Base-by-base conservation (phyloP, 2,329 filamentous ascomycete genomes). In the Lasiodiplodia sp. region DNA sequence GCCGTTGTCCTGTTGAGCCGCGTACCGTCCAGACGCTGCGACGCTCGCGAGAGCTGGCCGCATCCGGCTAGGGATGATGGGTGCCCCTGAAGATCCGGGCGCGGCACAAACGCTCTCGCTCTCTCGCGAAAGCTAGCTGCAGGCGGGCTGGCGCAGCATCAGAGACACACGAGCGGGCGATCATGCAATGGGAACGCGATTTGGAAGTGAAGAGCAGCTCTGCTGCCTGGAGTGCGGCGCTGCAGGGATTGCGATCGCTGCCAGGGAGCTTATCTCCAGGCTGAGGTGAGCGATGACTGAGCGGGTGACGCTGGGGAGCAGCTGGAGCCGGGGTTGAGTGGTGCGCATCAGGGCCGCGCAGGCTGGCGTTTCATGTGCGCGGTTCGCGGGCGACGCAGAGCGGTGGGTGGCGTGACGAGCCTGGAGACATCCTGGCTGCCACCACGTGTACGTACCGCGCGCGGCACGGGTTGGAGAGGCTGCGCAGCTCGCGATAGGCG, bases 61-160 rank as follows among this genome's bases (percentile, higher is more conserved):
- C 7, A 64, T 52, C 28, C n/a, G 60, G 60, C 47, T 52, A 55
- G 49, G 34, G 34, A 16, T 44, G 63, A 16, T 44, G 63, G 63
- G 63, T 56, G 51, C 63, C 63, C 63, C 63, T 66, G 63, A 66
- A 31, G 63, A 66, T 66, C 63, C 63, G 58, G 58, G 58, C 38
- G 58, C 58, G 58, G 38, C 40, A 23, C 38, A 66, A 56, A 66
- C 63, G 51, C 28, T 28, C 47, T 37, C 47, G 10, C 21, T 44
- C 38, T 6, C n/a, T n/a, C 47, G 31, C 47, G 34, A 52, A 18
- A 31, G 47, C 51, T 53, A 55, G 62, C 51, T 65, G 47, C 51
- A 55, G 62, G 16, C 51, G 62, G 31, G 51, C 47, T 65, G 62
- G 31, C 14, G 51, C 63, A 56, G 63, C 49, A 66, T 65, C 47